phyloP scores from a whole-genome alignment of 2,329 filamentous ascomycete genomes.

The Biscogniauxia marginata region DNA sequence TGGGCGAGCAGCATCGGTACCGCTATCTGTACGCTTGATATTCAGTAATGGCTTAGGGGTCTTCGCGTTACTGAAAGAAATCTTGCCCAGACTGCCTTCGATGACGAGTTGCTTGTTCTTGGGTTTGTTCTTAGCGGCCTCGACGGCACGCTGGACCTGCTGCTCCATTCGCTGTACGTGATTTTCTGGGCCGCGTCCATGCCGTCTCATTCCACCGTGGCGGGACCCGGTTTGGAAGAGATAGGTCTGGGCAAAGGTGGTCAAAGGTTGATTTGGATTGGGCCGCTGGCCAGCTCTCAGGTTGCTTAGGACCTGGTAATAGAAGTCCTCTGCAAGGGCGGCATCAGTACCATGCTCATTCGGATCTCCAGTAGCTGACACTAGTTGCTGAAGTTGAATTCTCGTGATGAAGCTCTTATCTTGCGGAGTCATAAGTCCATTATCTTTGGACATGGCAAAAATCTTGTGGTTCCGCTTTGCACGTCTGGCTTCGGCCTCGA shows the following conservation, averaged over 20 bases:
- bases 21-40: conserved; percentile 81
- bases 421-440: conserved; percentile 97
- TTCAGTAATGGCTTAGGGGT: conserved; percentile 93
- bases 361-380: conserved; percentile 85
- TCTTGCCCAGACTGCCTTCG: conserved; percentile 94
- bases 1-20: conserved; percentile 55
- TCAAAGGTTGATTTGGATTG: conserved; percentile 88
- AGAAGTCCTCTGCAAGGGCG: conserved; percentile 88
- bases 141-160: conserved; percentile 94
- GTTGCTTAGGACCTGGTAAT: conserved; percentile 96
- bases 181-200: conserved; percentile 84
- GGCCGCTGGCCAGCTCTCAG: conserved; percentile 88
- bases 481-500: conserved; percentile 89
- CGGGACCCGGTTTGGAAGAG: conserved; percentile 91
- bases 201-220: conserved; percentile 69
- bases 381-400: conserved; percentile 94
- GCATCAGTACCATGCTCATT: conserved; percentile 78
- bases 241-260: conserved; percentile 97
- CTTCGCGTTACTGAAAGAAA: conserved; percentile 98
- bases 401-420: conserved; percentile 99
- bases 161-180: conserved; percentile 99
- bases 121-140: conserved; percentile 94
- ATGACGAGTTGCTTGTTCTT: conserved; percentile 98
- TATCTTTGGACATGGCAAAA: conserved; percentile 86
- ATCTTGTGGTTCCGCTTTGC: conserved; percentile 99